Evolutionary conservation across 257 asterid species (phyloP).

Genomic region (Solanum stenotomum): DNA sequence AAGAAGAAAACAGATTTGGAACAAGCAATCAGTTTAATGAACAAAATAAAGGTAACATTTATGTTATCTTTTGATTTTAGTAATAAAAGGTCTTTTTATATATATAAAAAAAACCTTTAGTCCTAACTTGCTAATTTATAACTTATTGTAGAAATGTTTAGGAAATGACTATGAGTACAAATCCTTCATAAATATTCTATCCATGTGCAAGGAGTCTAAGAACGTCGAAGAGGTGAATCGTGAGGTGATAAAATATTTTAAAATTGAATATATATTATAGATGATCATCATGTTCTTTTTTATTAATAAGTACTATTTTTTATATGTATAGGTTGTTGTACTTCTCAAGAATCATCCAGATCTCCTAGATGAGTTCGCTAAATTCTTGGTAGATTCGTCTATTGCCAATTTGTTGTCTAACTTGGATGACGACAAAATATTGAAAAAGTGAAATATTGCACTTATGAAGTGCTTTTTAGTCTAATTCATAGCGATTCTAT

Average conservation of each 20-base stretch:
- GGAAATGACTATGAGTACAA: conserved; percentile 82
- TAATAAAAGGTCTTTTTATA: neutral
- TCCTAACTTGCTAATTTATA: neutral
- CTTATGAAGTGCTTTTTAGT: neutral
- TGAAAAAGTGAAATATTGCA: conserved; percentile 15
- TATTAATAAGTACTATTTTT: neutral
- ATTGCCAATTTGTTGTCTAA: conserved; percentile 19
- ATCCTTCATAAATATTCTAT: conserved; percentile 83
- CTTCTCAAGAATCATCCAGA: conserved; percentile 78
- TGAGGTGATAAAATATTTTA: conserved; percentile 38
- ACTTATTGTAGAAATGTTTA: conserved; percentile 67
- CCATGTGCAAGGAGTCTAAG: conserved; percentile 91
- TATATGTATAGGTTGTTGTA: conserved; percentile 53
- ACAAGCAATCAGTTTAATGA: conserved; percentile 87
- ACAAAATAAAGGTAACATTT: conserved; percentile 74
- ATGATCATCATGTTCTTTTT: neutral
- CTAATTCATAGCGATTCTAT: too few relatives aligned
- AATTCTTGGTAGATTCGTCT: conserved; percentile 54
- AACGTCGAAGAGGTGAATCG: conserved; percentile 78
- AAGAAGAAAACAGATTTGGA: conserved; percentile 87
- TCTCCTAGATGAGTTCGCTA: conserved; percentile 87
- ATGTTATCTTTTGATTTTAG: neutral
- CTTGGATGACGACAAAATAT: conserved; percentile 61
- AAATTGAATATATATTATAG: neutral
- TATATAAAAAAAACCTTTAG: neutral